Evolutionary conservation across 2,329 filamentous ascomycete species (phyloP), one percentile per base, ranked within the genome.

Genomic region (Blumeria graminis): DNA sequence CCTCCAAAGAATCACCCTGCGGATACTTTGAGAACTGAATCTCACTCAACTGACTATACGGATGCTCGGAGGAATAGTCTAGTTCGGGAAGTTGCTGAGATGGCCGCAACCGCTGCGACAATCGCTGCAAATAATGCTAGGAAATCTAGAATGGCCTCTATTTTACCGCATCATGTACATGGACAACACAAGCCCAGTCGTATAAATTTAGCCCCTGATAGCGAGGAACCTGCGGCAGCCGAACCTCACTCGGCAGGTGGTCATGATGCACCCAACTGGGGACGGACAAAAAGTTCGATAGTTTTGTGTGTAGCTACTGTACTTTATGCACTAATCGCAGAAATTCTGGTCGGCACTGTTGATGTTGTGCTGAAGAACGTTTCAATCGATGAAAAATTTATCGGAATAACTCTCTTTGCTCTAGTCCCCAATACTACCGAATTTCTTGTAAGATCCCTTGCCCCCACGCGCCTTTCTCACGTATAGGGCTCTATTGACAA

Each of bases 201-300:
- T 55, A 64, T 66, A 16, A 69, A 66, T 33, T 67, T 68, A 10
- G 59, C 62, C 7, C 63, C 69, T 45, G 62, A 64, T 14, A 57
- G 61, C 34, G 62, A 62, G 54, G 59, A 61, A 22, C 55, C 46
- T 6, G 57, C 55, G 43, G 56, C 56, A n/a, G 60, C 58, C n/a
- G 68, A 64, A 38, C 69, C 69, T 32, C 70, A 74, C 48, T 69
- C 66, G 32, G 62, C 59, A 55, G 65, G 67, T 43, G 71, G 90
- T 0, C 93, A 98, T 64, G 92, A 98, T 68, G 92, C 92, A n/a
- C 92, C 92, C 4, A 98, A 98, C 67, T 98, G 92, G 92, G 86
- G 90, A 64, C 82, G 88, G 59, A 78, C 76, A 56, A 96, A 96
- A 76, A 94, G 87, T 72, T 77, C 87, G 1, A 73, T 95, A 51